Base-by-base conservation (phyloP, 108 stramenopile genomes). In the Mayamaea pseudoterrestris region DNA sequence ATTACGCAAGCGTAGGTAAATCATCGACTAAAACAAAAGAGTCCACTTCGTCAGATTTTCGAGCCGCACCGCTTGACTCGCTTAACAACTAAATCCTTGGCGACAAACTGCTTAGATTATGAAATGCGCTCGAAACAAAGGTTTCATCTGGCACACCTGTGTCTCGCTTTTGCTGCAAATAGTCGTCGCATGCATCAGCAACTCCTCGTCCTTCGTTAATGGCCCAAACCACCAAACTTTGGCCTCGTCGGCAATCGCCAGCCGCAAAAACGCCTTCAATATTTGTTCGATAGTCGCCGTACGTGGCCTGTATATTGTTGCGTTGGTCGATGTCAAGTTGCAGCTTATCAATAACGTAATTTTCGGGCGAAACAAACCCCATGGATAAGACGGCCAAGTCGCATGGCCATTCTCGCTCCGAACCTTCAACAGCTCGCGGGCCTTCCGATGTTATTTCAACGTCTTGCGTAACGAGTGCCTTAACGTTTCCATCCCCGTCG, bases 121-220 rank as follows among this genome's bases (percentile, higher is more conserved):
- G 78, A 63, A 83, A 88, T 11, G 65, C 71, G 52, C 80, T 76
- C 18, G 60, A 60, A 12, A 56, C 56, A 42, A 76, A 60, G 7
- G 55, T 53, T 5, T 73, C 47, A 17, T 58, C 51, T 20, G 47
- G 37, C 22, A 57, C 13, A 29, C 76, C 66, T 35, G 74, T 77
- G 29, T 70, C 61, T 30, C 78, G 68, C 65, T 88, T 85, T 53
- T 78, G 63, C 51, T 65, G 54, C 37, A 95, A 64, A 60, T 91
- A 97, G 5, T 69, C 40, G 53, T 95, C 64, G 18, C 74, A 74
- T 1, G 89, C 68, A 44, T 83, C 86, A 9, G 96, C 96, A 12
- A 83, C 85, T 24, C 96, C 96, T 46, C 96, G 80, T 14, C 96
- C 96, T 62, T 97, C 96, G 55, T 97, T 83, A 65, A 97, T 97